Evolutionary conservation across 2,329 filamentous ascomycete species (phyloP).

Genomic region (Rosellinia necatrix): DNA sequence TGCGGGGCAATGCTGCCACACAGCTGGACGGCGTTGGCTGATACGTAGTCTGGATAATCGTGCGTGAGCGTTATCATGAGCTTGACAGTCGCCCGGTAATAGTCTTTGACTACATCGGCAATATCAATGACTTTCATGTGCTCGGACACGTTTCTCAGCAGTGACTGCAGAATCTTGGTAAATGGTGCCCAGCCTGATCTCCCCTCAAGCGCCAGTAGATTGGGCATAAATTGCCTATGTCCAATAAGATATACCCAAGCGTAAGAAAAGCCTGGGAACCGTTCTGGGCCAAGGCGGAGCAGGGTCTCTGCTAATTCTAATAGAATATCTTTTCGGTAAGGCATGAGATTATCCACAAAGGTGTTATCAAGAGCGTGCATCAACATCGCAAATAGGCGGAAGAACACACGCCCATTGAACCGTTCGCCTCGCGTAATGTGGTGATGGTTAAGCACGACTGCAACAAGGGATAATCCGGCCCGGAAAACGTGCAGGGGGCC

Average conservation of each 20-base stretch:
- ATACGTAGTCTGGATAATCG: slow-evolving; percentile 92
- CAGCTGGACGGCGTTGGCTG: slow-evolving; percentile 82
- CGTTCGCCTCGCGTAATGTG: slow-evolving; percentile 78
- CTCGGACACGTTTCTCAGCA: slow-evolving; percentile 76
- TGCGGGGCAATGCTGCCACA: slow-evolving; percentile 81
- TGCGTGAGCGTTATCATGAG: slow-evolving; percentile 86
- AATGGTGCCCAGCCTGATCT: slow-evolving; percentile 77
- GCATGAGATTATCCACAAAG: slow-evolving; percentile 61
- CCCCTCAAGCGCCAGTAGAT: slow-evolving; percentile 70
- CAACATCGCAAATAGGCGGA: slow-evolving; percentile 82
- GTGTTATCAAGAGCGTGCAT: slow-evolving; percentile 73
- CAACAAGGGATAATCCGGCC: slow-evolving; percentile 75
- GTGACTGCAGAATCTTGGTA: slow-evolving; percentile 71
- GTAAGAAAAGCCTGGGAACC: slow-evolving; percentile 82
- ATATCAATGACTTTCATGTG: slow-evolving; percentile 76
- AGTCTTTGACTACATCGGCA: slow-evolving; percentile 72
- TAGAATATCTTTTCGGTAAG: slow-evolving; percentile 71
- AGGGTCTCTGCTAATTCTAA: slow-evolving; percentile 74
- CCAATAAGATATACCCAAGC: slow-evolving; percentile 82
- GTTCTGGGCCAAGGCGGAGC: slow-evolving; percentile 72
- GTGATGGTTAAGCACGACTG: slow-evolving; percentile 84
- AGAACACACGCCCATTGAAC: slow-evolving; percentile 89
- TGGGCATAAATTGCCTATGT: slow-evolving; percentile 83
- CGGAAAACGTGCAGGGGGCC: slow-evolving; percentile 75
- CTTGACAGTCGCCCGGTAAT: slow-evolving; percentile 83